Evolutionary conservation across 805 yeast genomes (phyloP), one percentile per base, ranked within the genome.

Genomic region (Yamadazyma takamatsuzukensis): DNA sequence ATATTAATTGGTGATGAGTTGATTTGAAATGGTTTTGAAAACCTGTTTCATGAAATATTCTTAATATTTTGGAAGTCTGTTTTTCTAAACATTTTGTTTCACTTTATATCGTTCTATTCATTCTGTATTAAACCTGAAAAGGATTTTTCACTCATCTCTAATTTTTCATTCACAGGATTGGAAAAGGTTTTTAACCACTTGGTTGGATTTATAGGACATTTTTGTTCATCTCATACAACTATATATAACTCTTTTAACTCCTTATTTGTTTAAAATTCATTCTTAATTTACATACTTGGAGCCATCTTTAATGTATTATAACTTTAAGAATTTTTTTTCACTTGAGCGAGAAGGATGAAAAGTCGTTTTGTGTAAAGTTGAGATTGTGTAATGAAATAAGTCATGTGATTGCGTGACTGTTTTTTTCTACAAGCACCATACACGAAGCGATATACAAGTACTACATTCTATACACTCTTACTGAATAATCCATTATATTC

Each of bases 401-500:
- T 11, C 22, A 19, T 10, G 26, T 23, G 26, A 23, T 13, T 23
- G 26, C 12, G 26, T 6, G 6, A 10, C 13, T 7, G 18, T 19
- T 33, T 28, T 33, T 15, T 25, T 28, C 30, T 23, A 18, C 29
- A 21, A n/a, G n/a, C 21, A 29, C 56, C 64, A 78, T 51, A 83
- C 66, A 64, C 94, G 80, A 68, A 96, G 82, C 37, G 70, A 70
- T 56, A 79, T 77, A 61, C 90, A 93, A 14, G 95, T 71, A 49
- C 93, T 77, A 29, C 76, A 81, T 70, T 97, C 97, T 70, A 97
- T 97, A 51, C 85, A 86, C 59, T 85, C 83, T 67, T 90, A 71
- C 37, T 75, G 74, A 4, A 97, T 87, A 44, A n/a, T n/a, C n/a
- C n/a, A n/a, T n/a, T n/a, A n/a, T 6, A 9, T 23, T 18, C 8